Evolutionary conservation across 2,329 filamentous ascomycete genomes (phyloP).

Genomic region (Verticillium albo-atrum): DNA sequence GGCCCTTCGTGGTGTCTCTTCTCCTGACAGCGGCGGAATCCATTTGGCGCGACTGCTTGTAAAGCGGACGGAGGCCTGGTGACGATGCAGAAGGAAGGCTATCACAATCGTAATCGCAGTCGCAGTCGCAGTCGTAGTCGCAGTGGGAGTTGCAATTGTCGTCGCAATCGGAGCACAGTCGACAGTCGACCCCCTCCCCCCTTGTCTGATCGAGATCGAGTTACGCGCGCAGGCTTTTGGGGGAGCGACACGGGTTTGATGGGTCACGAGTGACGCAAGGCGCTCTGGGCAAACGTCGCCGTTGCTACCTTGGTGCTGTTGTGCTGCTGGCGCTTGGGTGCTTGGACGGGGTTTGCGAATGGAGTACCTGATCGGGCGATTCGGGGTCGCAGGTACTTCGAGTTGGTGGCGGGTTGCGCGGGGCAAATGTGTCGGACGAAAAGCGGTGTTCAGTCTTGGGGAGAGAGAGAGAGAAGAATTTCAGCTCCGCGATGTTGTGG

Average conservation of each 20-base stretch:
- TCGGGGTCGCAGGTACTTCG: neutral
- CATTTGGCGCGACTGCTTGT: constrained; percentile 34
- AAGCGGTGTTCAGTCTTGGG: neutral
- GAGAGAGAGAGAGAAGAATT: neutral
- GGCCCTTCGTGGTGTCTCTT: constrained; percentile 93
- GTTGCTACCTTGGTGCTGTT: neutral
- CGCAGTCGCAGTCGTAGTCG: neutral
- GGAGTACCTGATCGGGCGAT: neutral
- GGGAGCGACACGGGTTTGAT: neutral
- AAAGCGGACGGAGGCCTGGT: constrained; percentile 1
- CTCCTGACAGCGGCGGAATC: constrained; percentile 61
- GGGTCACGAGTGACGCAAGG: constrained; percentile 3
- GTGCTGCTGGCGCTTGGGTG: neutral
- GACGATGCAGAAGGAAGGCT: neutral
- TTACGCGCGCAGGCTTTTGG: neutral
- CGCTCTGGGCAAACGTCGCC: neutral
- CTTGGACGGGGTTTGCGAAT: neutral
- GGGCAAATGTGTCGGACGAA: neutral
- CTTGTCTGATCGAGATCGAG: neutral
- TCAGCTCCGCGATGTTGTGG: neutral
- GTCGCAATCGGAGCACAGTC: neutral
- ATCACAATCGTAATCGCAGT: neutral
- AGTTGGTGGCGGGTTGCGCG: neutral
- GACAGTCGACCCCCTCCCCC: neutral
- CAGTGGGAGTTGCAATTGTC: neutral